Conservation (phyloP, 2,329 filamentous ascomycete genomes). For the Lecanoromycetidae sp. region DNA sequence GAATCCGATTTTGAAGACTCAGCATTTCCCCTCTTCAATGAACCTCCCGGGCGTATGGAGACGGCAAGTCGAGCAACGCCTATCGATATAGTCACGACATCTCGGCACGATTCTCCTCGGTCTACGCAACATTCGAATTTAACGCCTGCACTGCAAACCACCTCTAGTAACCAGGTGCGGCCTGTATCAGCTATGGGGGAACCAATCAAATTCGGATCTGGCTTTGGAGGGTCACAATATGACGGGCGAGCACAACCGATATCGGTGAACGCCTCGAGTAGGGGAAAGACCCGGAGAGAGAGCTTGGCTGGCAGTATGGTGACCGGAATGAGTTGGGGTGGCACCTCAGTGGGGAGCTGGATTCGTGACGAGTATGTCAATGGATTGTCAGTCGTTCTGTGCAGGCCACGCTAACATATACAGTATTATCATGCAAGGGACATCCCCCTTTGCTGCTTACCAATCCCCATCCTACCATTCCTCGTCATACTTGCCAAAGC, state of each 20-base stretch:
- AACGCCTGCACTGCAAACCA: slow-evolving; percentile 47
- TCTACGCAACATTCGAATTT: slow-evolving; percentile 50
- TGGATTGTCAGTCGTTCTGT: slow-evolving; percentile 19
- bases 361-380: slow-evolving; percentile 89
- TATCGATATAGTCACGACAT: slow-evolving; percentile 46
- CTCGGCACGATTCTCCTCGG: slow-evolving; percentile 46
- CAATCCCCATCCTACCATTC: slow-evolving; percentile 92
- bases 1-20: slow-evolving; percentile 27
- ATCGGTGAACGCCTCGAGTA: slow-evolving; percentile 39
- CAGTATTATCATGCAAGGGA: slow-evolving; percentile 91
- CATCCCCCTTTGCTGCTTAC: slow-evolving; percentile 65
- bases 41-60: slow-evolving; percentile 25
- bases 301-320: slow-evolving; percentile 50
- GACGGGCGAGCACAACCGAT: slow-evolving; percentile 49
- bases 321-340: slow-evolving; percentile 92
- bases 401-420: slow-evolving; percentile 18
- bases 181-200: slow-evolving; percentile 33
- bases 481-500: slow-evolving; percentile 87
- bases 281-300: slow-evolving; percentile 43
- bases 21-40: slow-evolving; percentile 31
- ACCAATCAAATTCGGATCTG: slow-evolving; percentile 29
- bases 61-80: slow-evolving; percentile 45
- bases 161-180: slow-evolving; percentile 32
- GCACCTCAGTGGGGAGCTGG: slow-evolving; percentile 90
- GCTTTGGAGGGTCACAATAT: slow-evolving; percentile 37